Conservation (phyloP, 2,329 filamentous ascomycete species). For the Alternaria postmessia region DNA sequence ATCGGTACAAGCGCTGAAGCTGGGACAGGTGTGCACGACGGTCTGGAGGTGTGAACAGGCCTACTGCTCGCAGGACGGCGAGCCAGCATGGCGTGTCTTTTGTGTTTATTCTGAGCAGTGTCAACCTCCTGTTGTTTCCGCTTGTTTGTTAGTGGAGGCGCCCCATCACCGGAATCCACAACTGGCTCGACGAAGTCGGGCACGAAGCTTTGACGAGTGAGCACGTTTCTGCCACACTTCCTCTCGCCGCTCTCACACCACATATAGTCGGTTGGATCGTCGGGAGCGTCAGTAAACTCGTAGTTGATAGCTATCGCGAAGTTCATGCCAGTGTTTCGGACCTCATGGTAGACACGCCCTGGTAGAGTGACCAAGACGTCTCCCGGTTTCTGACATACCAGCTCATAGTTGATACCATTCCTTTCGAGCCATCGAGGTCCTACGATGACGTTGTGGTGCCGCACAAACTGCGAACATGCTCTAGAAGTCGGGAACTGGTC, state of each 20-base stretch:
- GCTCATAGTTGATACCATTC: slow-evolving; percentile 13
- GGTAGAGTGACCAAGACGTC: slow-evolving; percentile 17
- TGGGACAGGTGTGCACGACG: neutral
- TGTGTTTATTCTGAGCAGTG: neutral
- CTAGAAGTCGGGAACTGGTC: neutral
- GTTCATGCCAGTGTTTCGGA: slow-evolving; percentile 17
- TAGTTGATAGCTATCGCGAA: slow-evolving; percentile 18
- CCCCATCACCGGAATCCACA: neutral
- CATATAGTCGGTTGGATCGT: slow-evolving; percentile 8
- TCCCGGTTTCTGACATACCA: slow-evolving; percentile 8
- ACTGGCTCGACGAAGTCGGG: neutral
- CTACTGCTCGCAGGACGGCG: neutral
- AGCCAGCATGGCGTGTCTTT: neutral
- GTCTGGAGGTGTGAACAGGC: neutral
- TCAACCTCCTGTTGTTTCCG: neutral
- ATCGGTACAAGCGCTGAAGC: neutral
- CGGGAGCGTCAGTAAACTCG: slow-evolving; percentile 10
- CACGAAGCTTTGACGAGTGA: slow-evolving; percentile 12
- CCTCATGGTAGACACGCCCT: slow-evolving; percentile 15
- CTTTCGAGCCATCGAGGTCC: slow-evolving; percentile 10
- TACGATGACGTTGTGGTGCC: slow-evolving; percentile 14
- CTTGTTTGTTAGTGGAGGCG: slow-evolving; percentile 3
- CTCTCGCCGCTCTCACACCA: slow-evolving; percentile 10
- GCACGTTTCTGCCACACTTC: slow-evolving; percentile 9
- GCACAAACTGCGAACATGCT: slow-evolving; percentile 17